These are phyloP conservation scores for Begonia fuchsioides DNA, from an alignment of 306 rosid species.

Conservation along the genomic window DNA sequence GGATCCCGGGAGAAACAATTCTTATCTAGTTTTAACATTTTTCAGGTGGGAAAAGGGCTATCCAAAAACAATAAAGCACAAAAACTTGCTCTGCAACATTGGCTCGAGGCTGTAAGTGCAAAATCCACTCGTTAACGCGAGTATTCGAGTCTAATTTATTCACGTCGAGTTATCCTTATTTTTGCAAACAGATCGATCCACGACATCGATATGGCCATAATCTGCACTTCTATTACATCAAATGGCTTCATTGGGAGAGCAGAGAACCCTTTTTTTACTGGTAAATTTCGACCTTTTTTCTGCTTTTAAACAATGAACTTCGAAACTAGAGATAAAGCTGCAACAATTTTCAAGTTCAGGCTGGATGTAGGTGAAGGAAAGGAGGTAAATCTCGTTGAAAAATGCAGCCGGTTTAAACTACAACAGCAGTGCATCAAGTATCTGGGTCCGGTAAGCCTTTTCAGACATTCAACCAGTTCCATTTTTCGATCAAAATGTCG, in stretches of 20 bases:
- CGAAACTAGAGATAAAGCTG: slow-evolving; percentile 3
- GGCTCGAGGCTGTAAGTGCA: slow-evolving; percentile 97
- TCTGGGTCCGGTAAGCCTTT: slow-evolving; percentile 80
- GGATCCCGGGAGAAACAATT: not conserved
- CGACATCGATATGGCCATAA: slow-evolving; percentile 98
- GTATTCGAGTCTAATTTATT: slow-evolving; percentile 1
- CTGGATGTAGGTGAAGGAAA: slow-evolving; percentile 94
- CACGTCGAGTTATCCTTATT: slow-evolving; percentile 9
- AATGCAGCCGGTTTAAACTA: slow-evolving; percentile 64
- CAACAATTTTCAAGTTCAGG: slow-evolving; percentile 31
- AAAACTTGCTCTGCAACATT: slow-evolving; percentile 92
- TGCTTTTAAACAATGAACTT: no score
- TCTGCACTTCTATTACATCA: slow-evolving; percentile 67
- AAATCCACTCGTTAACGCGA: not conserved
- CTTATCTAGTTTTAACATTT: slow-evolving; percentile 1
- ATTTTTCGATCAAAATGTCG: slow-evolving; percentile 2
- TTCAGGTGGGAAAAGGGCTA: slow-evolving; percentile 96
- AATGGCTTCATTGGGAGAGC: slow-evolving; percentile 87
- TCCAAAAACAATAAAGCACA: slow-evolving; percentile 80
- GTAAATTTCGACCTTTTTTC: slow-evolving; percentile 21
- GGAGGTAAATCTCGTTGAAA: slow-evolving; percentile 67
- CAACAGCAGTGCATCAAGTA: slow-evolving; percentile 93
- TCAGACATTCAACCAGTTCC: slow-evolving; percentile 2
- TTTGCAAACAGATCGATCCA: slow-evolving; percentile 65
- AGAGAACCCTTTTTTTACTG: slow-evolving; percentile 98